A percentile compares a stretch with the other conserved stretches of the same genome.
Conservation (phyloP, 2,329 filamentous ascomycete species). For the Drechslera avenae region DNA sequence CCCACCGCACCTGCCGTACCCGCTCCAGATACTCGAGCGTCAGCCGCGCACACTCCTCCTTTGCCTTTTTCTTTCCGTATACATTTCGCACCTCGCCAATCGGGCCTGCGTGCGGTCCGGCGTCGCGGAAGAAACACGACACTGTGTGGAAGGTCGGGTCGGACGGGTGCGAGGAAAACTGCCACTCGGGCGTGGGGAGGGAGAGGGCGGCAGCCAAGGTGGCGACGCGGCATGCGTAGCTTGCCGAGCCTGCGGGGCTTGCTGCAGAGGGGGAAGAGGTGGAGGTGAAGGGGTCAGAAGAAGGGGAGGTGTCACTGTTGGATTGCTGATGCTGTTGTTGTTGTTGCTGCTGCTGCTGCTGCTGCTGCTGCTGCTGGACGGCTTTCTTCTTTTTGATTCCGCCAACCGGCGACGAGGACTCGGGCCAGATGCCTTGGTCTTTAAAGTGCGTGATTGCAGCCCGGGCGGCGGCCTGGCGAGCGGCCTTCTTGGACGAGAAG, state of each 20-base stretch:
- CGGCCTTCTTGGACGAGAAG: slow-evolving; percentile 50
- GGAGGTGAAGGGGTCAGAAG: background rate
- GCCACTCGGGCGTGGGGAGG: slow-evolving; percentile 32
- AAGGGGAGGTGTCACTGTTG: background rate
- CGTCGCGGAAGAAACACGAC: slow-evolving; percentile 41
- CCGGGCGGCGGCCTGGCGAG: slow-evolving; percentile 49
- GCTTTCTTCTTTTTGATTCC: slow-evolving; percentile 42
- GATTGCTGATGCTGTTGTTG: no score
- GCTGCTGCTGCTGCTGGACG: background rate
- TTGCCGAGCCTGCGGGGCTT: background rate
- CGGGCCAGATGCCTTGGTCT: slow-evolving; percentile 38
- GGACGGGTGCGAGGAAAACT: slow-evolving; percentile 6
- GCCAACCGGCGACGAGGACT: slow-evolving; percentile 22
- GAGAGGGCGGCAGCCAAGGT: slow-evolving; percentile 26
- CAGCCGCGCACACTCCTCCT: slow-evolving; percentile 54
- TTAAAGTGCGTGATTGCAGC: slow-evolving; percentile 52
- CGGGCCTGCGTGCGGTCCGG: slow-evolving; percentile 29
- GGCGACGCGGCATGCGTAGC: slow-evolving; percentile 25
- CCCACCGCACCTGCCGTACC: slow-evolving; percentile 35
- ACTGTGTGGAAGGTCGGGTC: slow-evolving; percentile 43
- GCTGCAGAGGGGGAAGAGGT: background rate
- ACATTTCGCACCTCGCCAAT: slow-evolving; percentile 52
- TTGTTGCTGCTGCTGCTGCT: background rate
- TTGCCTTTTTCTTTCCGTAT: slow-evolving; percentile 57
- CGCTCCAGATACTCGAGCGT: slow-evolving; percentile 49